Percentiles rank a stretch among this genome's conserved stretches.
Conservation (phyloP, 495 filamentous ascomycete species). For the Tuber melanosporum region DNA sequence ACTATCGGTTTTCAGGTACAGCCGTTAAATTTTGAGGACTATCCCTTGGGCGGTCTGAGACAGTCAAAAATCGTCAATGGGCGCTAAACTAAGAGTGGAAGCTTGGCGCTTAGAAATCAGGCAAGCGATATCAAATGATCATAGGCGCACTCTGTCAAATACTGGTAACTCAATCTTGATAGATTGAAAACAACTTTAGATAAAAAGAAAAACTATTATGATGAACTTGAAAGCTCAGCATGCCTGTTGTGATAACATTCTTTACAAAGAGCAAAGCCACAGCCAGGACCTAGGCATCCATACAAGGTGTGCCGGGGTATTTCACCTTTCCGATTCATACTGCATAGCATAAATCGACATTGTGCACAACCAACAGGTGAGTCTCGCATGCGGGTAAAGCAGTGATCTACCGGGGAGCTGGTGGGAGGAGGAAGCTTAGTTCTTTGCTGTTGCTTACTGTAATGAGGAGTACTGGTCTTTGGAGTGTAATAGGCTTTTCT, state of each 20-base stretch:
- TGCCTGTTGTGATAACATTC: background rate
- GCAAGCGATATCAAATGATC: background rate
- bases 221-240: background rate
- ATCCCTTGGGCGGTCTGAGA: too few species aligned
- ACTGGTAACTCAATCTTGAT: background rate
- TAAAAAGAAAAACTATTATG: background rate
- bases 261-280: background rate
- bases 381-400: background rate
- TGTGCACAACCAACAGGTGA: background rate
- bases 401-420: background rate
- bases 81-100: too few species aligned
- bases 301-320: background rate
- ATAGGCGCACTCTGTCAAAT: background rate
- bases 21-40: background rate
- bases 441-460: background rate
- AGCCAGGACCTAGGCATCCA: background rate
- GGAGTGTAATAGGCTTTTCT: background rate
- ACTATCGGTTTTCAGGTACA: background rate
- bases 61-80: too few species aligned
- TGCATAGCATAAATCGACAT: background rate
- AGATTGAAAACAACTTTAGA: background rate
- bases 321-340: background rate
- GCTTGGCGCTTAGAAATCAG: background rate
- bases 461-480: background rate
- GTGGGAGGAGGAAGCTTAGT: background rate